phyloP scores from a whole-genome alignment of 2,329 filamentous ascomycete species.

The Sporothrix luriei region DNA sequence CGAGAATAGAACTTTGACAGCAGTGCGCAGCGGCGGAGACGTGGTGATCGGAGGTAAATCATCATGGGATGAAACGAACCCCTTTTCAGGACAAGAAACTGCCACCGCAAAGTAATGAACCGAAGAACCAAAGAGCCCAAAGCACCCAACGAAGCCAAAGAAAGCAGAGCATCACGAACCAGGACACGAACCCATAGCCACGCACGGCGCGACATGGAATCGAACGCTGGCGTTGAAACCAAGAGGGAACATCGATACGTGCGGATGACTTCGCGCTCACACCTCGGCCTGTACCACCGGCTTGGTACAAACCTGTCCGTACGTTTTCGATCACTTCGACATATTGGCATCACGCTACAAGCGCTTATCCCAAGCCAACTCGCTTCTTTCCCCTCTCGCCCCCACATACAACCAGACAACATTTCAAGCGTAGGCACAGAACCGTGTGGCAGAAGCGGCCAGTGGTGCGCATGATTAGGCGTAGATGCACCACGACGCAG shows the following conservation, averaged over 20 bases:
- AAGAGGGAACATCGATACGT: background rate
- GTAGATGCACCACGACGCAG: slow-evolving; percentile 3
- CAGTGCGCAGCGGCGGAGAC: background rate
- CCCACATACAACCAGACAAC: background rate
- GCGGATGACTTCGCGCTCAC: slow-evolving; percentile 1
- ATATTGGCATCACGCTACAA: background rate
- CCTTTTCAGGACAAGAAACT: background rate
- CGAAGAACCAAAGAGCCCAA: no score
- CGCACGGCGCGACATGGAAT: background rate
- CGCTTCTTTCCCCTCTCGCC: background rate
- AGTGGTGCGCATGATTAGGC: slow-evolving; percentile 13
- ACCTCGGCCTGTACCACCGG: background rate
- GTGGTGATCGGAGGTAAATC: slow-evolving; percentile 25
- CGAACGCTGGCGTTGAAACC: background rate
- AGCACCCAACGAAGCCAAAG: no score
- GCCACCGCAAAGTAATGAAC: background rate
- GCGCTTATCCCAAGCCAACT: background rate
- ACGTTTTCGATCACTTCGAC: background rate
- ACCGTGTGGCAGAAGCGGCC: slow-evolving; percentile 18
- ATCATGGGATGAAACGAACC: slow-evolving; percentile 34
- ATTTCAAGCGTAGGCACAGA: slow-evolving; percentile 13
- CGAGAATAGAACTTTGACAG: slow-evolving; percentile 9
- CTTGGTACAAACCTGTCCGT: background rate
- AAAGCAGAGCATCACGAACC: background rate
- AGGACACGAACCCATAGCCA: background rate